These are phyloP conservation scores for Eudorina sp. DNA, from an alignment of 139 green algal species.

Conservation along the genomic window DNA sequence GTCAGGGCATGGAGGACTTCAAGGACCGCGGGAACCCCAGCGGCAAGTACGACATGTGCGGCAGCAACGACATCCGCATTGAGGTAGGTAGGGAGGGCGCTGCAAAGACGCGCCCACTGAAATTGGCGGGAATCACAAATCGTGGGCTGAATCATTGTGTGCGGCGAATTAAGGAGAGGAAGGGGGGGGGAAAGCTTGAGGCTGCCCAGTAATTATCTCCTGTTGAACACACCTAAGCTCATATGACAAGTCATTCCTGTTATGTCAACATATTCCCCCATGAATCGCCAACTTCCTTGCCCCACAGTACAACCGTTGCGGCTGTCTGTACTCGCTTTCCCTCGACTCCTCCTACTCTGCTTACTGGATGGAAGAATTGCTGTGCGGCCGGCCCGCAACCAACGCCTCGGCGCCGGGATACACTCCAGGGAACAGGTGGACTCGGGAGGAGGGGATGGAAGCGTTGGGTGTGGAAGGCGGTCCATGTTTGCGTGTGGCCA, in stretches of 20 bases:
- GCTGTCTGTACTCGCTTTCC: slow-evolving; percentile 59
- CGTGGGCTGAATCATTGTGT: background rate
- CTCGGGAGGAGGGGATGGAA: too few species aligned
- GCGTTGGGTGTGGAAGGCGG: too few species aligned
- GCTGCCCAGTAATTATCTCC: too few species aligned
- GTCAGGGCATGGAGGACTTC: slow-evolving; percentile 58
- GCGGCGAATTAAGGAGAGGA: too few species aligned
- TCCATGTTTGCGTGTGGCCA: too few species aligned
- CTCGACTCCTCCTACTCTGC: slow-evolving; percentile 43
- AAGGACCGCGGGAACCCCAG: slow-evolving; percentile 16
- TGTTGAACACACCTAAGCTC: background rate
- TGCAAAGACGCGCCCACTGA: too few species aligned
- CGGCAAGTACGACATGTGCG: slow-evolving; percentile 46
- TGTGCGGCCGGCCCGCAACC: slow-evolving; percentile 30
- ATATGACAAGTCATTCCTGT: background rate
- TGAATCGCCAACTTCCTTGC: too few species aligned
- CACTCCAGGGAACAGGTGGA: background rate
- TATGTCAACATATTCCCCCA: background rate
- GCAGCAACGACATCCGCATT: slow-evolving; percentile 57
- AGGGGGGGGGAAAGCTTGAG: background rate
- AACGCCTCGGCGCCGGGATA: background rate
- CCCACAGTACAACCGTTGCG: slow-evolving; percentile 58
- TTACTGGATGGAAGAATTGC: slow-evolving; percentile 11
- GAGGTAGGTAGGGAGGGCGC: too few species aligned
- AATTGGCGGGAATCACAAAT: too few species aligned